Evolutionary conservation across 257 asterid genomes (phyloP), one percentile per base, ranked within the genome.

Genomic region (Salvia hispanica): DNA sequence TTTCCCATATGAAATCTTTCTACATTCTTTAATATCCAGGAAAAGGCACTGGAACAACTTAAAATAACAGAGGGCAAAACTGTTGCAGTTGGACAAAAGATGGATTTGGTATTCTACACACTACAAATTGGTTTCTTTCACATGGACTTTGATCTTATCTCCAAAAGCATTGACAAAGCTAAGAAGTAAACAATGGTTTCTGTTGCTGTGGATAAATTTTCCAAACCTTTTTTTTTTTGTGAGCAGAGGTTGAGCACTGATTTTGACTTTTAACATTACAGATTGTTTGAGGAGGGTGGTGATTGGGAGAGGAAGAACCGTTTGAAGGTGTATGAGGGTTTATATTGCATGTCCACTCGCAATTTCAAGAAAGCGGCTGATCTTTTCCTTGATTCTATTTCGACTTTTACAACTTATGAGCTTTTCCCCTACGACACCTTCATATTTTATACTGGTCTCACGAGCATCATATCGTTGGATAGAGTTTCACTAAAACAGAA

Each of bases 231-330:
- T 4, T 2, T 4, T 39, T 58, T 58, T 59, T 65, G 15, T 58
- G 39, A 33, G 47, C 64, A 58, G 61, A 66, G 15, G 63, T 66
- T 58, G 65, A n/a, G 54, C 47, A 28, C 42, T 62, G 89, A 28
- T 66, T 62, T 68, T 60, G 69, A 76, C 75, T 56, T 31, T 43
- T 64, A 58, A 53, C 61, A 46, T 68, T 74, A 71, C 90, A 94
- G 97, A 43, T 81, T 94, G 87, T 94, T 94, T 74, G 99, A 94
- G 78, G 97, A 91, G 81, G 99, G 97, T 16, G 97, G 97, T 75
- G 97, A 91, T 74, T 91, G 97, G 97, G 97, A 91, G 79, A 86
- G 97, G 58, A 91, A 91, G 91, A 91, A 91, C 72, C 88, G 97
- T 69, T 76, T 91, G 85, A 91, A 91, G 74, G 99, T 54, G 85